These are phyloP conservation scores for Jatropha curcas DNA, from an alignment of 345 rosid genomes.

Conservation along the genomic window DNA sequence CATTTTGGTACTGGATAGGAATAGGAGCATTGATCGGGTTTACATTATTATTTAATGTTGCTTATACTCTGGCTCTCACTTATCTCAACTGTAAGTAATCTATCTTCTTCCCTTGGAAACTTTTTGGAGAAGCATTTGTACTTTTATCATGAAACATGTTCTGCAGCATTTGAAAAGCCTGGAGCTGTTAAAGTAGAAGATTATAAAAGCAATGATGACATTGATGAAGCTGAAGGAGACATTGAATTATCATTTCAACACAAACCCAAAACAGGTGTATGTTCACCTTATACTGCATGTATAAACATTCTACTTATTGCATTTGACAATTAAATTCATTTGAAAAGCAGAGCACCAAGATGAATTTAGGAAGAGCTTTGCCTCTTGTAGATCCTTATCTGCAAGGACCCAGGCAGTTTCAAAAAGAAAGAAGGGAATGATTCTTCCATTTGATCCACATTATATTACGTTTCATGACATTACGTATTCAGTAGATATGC, in stretches of 20 bases:
- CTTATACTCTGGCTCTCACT: conserved; percentile 7
- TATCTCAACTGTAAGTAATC: conserved; percentile 12
- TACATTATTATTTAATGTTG: not conserved
- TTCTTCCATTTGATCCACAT: conserved; percentile 70
- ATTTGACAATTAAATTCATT: no score
- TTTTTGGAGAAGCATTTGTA: no score
- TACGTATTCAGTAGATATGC: conserved; percentile 69
- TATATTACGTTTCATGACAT: conserved; percentile 58
- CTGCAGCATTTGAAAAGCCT: not conserved
- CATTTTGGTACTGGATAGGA: conserved; percentile 25
- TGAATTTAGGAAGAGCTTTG: no score
- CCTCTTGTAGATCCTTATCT: no score
- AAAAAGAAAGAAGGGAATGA: conserved; percentile 50
- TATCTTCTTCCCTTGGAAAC: not conserved
- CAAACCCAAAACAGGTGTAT: no score
- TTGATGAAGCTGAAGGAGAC: not conserved
- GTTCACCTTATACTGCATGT: no score
- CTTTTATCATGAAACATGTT: no score
- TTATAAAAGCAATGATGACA: no score
- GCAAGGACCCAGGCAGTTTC: no score
- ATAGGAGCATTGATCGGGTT: conserved; percentile 13
- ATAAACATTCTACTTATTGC: no score
- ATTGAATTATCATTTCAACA: no score
- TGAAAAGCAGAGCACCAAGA: no score
- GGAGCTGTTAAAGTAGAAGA: not conserved